Base-by-base conservation (phyloP, 2,329 filamentous ascomycete species). In the Dothidotthia symphoricarpi region DNA sequence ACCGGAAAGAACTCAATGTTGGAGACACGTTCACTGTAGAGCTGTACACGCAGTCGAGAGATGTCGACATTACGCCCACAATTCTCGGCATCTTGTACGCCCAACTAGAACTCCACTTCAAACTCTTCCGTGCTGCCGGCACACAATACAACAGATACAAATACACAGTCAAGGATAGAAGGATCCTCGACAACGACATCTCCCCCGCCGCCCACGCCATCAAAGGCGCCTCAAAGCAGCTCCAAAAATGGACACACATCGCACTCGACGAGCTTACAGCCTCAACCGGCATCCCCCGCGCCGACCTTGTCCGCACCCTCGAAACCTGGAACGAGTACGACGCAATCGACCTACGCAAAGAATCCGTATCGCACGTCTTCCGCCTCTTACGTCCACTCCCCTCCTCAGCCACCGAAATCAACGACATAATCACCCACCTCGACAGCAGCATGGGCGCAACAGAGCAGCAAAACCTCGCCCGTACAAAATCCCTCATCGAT, bases 61-160 rank as follows among this genome's bases (percentile, higher is more conserved):
- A 74, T 0, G 76, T 73, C 39, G 80, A 83, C 47, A 78, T 83
- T 38, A 71, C 74, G 14, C 50, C 63, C 10, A 75, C 63, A 3
- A 69, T 75, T 0, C 63, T 82, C 5, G 64, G 66, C 26, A 75
- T 77, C 34, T 71, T 83, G 12, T 80, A 81, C 34, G 77, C 80
- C 0, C 73, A 77, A n/a, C 64, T 84, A 1, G 81, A 84, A 52
- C 66, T 83, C 4, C 74, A 73, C 3, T 81, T 80, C 42, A 67
- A 68, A 0, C 65, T 82, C 0, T 68, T 83, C 19, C 71, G 80
- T 15, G 47, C 78, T 74, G 12, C 75, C 72, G 13, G 82, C 73
- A 0, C 77, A 74, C 0, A 75, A 27, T 83, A 82, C 43, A 74
- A 69, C 6, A 66, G 70, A 1, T 83, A 82, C 57, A 70, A 69